phyloP scores from a whole-genome alignment of 73 alveolate genomes.

The Stentor roeselii region DNA sequence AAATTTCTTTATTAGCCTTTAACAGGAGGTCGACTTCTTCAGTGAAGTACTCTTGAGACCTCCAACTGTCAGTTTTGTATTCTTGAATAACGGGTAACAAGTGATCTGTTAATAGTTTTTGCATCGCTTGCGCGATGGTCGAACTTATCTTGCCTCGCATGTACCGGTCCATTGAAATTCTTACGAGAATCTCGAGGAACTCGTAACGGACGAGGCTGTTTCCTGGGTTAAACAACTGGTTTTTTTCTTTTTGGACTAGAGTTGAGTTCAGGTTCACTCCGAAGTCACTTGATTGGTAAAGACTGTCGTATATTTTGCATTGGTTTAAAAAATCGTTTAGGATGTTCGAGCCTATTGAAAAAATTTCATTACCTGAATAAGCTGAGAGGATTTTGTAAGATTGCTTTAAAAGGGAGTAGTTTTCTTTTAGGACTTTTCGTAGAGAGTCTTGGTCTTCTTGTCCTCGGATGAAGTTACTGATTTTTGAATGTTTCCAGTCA shows the following conservation, averaged over 20 bases:
- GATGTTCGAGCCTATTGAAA: constrained; percentile 63
- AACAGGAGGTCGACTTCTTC: constrained; percentile 52
- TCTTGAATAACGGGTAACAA: constrained; percentile 25
- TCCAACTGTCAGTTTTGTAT: constrained; percentile 48
- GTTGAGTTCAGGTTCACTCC: constrained; percentile 20
- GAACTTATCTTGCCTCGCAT: constrained; percentile 38
- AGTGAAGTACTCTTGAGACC: constrained; percentile 45
- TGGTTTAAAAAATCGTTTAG: constrained; percentile 45
- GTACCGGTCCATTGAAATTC: constrained; percentile 49
- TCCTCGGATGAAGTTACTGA: constrained; percentile 51
- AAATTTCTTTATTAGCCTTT: constrained; percentile 28
- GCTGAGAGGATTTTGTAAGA: constrained; percentile 64
- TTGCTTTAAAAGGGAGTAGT: constrained; percentile 51
- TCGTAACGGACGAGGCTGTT: constrained; percentile 58
- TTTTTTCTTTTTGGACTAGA: constrained; percentile 30
- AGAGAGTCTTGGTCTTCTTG: constrained; percentile 38
- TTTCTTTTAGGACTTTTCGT: constrained; percentile 39
- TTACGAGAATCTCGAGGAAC: constrained; percentile 68
- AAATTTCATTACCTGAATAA: constrained; percentile 38
- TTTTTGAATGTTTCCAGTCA: constrained; percentile 66
- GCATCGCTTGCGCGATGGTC: constrained; percentile 33
- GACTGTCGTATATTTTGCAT: constrained; percentile 38
- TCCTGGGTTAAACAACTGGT: constrained; percentile 58
- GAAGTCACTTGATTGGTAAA: constrained; percentile 43
- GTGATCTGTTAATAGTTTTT: constrained; percentile 36